A percentile compares a stretch with the other conserved stretches of the same genome.
Conservation (phyloP, 768 basidiomycete species). For the Neoboletus magnificus region DNA sequence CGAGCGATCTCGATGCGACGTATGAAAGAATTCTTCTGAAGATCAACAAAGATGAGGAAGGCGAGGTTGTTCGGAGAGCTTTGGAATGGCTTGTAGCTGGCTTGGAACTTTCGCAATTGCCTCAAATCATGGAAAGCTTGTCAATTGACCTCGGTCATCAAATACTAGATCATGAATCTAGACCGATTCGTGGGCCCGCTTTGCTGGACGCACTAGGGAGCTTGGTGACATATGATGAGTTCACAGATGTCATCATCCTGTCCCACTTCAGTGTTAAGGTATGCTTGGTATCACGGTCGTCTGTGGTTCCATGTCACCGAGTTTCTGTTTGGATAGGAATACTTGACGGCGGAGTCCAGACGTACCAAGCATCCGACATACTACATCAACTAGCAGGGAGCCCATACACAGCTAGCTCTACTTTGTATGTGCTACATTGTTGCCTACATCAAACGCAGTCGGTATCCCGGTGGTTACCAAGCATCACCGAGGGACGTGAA, state of each 20-base stretch:
- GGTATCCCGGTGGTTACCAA: neutral
- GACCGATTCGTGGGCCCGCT: neutral
- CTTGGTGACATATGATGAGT: slow-evolving; percentile 1
- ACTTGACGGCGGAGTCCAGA: neutral
- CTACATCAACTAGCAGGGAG: neutral
- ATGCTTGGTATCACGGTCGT: neutral
- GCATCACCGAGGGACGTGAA: neutral
- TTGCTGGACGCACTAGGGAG: slow-evolving; percentile 2
- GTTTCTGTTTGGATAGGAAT: neutral
- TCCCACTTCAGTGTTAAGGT: slow-evolving; percentile 9
- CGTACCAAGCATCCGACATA: neutral
- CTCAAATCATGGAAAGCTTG: neutral
- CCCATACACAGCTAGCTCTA: neutral
- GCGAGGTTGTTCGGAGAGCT: neutral
- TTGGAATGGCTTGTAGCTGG: slow-evolving; percentile 4
- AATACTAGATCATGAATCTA: neutral
- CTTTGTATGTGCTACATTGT: neutral
- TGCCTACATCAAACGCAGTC: neutral
- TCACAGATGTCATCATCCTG: neutral
- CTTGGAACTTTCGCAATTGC: neutral
- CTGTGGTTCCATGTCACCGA: neutral
- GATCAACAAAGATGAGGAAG: neutral
- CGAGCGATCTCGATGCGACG: neutral
- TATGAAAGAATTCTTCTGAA: neutral
- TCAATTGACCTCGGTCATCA: neutral